A percentile compares a stretch with the other conserved stretches of the same genome.
phyloP scores from a whole-genome alignment of 148 eudicot genomes.

The Salicornia ramosissima region DNA sequence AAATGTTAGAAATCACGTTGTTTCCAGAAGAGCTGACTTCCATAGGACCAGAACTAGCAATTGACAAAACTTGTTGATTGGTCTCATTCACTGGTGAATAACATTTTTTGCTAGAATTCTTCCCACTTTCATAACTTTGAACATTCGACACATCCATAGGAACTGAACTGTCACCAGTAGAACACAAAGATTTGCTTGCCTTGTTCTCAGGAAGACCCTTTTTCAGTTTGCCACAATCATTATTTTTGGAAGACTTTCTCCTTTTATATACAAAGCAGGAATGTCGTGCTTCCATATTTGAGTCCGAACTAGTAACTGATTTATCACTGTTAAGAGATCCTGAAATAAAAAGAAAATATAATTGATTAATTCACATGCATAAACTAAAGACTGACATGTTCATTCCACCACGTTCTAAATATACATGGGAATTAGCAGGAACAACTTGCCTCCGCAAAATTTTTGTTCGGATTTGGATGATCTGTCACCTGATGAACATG shows the following conservation, averaged over 20 bases:
- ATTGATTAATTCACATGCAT: background rate
- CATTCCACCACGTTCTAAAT: slow-evolving; percentile 16
- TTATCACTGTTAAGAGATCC: slow-evolving; percentile 26
- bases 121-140: slow-evolving; percentile 14
- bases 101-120: slow-evolving; percentile 14
- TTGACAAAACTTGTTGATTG: slow-evolving; percentile 11
- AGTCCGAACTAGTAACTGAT: slow-evolving; percentile 15
- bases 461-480: slow-evolving; percentile 18
- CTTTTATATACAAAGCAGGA: background rate
- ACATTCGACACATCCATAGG: slow-evolving; percentile 11
- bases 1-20: slow-evolving; percentile 2
- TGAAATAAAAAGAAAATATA: slow-evolving; percentile 16
- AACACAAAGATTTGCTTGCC: slow-evolving; percentile 30
- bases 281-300: slow-evolving; percentile 16
- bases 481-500: slow-evolving; percentile 19
- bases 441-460: slow-evolving; percentile 29
- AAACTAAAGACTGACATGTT: background rate
- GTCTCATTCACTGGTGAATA: slow-evolving; percentile 17
- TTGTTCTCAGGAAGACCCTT: slow-evolving; percentile 19
- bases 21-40: slow-evolving; percentile 3
- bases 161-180: slow-evolving; percentile 22
- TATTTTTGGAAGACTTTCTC: slow-evolving; percentile 17
- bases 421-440: slow-evolving; percentile 12
- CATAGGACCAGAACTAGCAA: slow-evolving; percentile 9
- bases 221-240: slow-evolving; percentile 10